Base-by-base conservation (phyloP, 305 asterid species). In the Plantago lanceolata region DNA sequence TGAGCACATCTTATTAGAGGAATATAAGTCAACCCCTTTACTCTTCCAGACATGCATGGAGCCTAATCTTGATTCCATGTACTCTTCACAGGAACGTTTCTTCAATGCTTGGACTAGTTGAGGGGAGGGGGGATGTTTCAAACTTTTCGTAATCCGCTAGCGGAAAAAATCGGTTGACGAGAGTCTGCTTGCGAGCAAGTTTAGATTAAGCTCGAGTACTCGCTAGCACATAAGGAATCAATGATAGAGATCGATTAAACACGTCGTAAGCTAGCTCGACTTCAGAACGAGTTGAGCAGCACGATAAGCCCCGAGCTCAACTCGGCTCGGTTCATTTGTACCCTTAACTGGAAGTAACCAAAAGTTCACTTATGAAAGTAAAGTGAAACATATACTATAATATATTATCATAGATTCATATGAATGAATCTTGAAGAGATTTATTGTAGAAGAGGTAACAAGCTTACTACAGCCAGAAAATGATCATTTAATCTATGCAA, bases 11-110 rank as follows among this genome's bases (percentile, higher is more conserved):
- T 15, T 16, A 57, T 20, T 15, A 26, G 19, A 7, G 65, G 52
- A 43, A 40, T 40, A 53, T 53, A 60, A 21, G 31, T 60, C 40
- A 60, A 44, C 53, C 45, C 44, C 19, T 40, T 19, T 12, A 21
- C 19, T 14, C 3, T 48, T 44, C 9, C 19, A 43, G 45, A 7
- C 6, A 5, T 2, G 11, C 45, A 40, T 40, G 14, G 13, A 40
- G 15, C 11, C 11, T 40, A 35, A 18, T 60, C 29, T 60, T 60
- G 19, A 40, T 57, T 56, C 40, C 9, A 45, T 64, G 57, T 57
- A 55, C 37, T 20, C 58, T 53, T 53, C 31, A 4, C 37, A 13
- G 14, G n/a, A 24, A 15, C 8, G 40, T 1, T 24, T 54, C 59
- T 54, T 54, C 12, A 24, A 20, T 52, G 6, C 12, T 52, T 52